phyloP scores from a whole-genome alignment of 768 basidiomycete genomes.

The Hypsizygus marmoreus region DNA sequence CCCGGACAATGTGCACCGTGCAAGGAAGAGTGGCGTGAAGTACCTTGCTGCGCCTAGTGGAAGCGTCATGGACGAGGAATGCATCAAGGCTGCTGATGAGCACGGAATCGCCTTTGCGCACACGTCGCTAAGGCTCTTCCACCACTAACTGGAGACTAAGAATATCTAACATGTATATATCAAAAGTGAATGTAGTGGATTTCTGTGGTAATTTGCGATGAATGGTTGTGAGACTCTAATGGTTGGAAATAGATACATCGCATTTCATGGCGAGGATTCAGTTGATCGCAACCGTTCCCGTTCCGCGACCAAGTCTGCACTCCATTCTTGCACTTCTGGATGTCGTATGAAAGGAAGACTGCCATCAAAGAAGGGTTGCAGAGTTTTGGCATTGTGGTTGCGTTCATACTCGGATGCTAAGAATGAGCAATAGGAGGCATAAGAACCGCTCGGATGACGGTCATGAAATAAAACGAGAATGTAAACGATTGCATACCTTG shows the following conservation, averaged over 20 bases:
- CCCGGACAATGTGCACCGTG: constrained; percentile 95
- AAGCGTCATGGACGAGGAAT: constrained; percentile 96
- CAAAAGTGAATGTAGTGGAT: too few species aligned
- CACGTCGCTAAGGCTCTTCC: constrained; percentile 86
- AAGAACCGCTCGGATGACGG: neutral
- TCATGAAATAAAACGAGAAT: neutral
- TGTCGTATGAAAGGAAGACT: constrained; percentile 75
- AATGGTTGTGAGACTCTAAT: too few species aligned
- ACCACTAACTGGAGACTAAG: constrained; percentile 58
- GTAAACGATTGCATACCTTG: constrained; percentile 53
- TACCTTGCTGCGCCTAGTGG: constrained; percentile 93
- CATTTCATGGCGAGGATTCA: neutral
- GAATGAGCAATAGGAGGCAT: neutral
- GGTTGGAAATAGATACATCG: too few species aligned
- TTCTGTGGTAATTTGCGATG: too few species aligned
- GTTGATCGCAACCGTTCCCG: constrained; percentile 29
- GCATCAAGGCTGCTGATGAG: constrained; percentile 96
- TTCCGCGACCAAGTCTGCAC: constrained; percentile 53
- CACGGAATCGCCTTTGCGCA: constrained; percentile 90
- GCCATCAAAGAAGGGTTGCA: constrained; percentile 82
- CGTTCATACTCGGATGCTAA: constrained; percentile 76
- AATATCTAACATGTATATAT: too few species aligned
- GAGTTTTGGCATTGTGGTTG: constrained; percentile 40
- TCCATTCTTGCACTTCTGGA: constrained; percentile 76
- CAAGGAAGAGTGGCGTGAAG: constrained; percentile 86